A percentile compares a stretch with the other conserved stretches of the same genome.
These are phyloP conservation scores for Candida tetrigidarum DNA, from an alignment of 1,139 yeast genomes.

Conservation along the genomic window DNA sequence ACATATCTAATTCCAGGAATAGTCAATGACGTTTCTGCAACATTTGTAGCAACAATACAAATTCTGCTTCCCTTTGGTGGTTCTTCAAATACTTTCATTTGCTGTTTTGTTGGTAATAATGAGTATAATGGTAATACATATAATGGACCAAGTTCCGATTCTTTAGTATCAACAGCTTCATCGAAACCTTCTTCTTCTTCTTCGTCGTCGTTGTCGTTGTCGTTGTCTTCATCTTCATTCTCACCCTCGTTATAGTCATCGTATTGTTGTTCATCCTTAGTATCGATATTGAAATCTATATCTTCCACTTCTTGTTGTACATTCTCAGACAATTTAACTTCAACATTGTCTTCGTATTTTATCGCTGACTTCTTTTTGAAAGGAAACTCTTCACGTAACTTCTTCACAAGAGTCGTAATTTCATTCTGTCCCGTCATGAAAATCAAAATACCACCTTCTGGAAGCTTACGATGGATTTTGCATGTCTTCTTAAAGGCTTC, in stretches of 20 bases:
- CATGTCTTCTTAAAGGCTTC: slow-evolving; percentile 87
- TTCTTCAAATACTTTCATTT: slow-evolving; percentile 86
- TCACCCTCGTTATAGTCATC: slow-evolving; percentile 27
- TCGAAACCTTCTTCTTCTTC: slow-evolving; percentile 93
- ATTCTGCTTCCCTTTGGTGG: slow-evolving; percentile 88
- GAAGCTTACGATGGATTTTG: slow-evolving; percentile 83
- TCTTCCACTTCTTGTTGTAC: slow-evolving; percentile 87
- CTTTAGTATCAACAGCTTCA: slow-evolving; percentile 75
- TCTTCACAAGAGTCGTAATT: slow-evolving; percentile 75
- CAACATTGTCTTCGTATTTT: slow-evolving; percentile 35
- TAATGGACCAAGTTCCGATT: slow-evolving; percentile 78
- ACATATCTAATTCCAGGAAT: slow-evolving; percentile 96
- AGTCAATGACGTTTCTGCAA: slow-evolving; percentile 96
- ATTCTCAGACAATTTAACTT: slow-evolving; percentile 57
- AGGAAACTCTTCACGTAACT: slow-evolving; percentile 72
- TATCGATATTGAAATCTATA: slow-evolving; percentile 73
- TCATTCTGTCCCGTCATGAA: slow-evolving; percentile 96
- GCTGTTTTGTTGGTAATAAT: slow-evolving; percentile 88
- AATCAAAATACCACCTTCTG: slow-evolving; percentile 92
- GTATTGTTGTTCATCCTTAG: slow-evolving; percentile 28
- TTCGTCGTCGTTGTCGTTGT: slow-evolving; percentile 44
- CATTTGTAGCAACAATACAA: slow-evolving; percentile 95
- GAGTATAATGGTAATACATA: slow-evolving; percentile 94
- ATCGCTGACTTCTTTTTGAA: slow-evolving; percentile 36
- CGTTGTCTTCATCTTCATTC: no score